Evolutionary conservation across 108 stramenopile species (phyloP), one percentile per base, ranked within the genome.

Genomic region (Schizochytrium sp.): DNA sequence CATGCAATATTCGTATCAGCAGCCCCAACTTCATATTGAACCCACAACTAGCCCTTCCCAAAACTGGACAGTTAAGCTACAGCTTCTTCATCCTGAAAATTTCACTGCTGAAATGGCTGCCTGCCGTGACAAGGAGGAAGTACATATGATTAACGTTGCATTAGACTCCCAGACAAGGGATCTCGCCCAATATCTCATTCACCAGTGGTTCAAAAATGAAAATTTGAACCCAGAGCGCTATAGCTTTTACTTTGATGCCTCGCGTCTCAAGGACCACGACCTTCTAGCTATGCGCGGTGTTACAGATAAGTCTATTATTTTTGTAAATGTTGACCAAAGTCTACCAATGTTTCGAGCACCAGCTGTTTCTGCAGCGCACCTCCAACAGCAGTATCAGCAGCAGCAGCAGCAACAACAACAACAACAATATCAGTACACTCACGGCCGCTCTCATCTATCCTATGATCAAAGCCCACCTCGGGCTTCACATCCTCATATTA

Each of bases 171-270:
- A 69, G 28, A 69, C 64, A 38, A 69, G 44, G 64, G 64, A 69
- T 15, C 64, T 69, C 64, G 15, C 64, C 5, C 64, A 69, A 44
- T 69, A 69, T 44, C 64, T 69, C 42, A 69, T 69, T 44, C 40
- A 38, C 64, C 64, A 69, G 15, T 69, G 64, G 64, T 69, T 69
- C 64, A 2, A 69, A 2, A 69, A 69, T 44, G 42, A 38, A 44
- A 38, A 69, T 44, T 44, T 69, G 42, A 69, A 69, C 64, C 64
- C 64, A 15, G 5, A 69, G 40, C 64, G 64, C 19, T 69, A 69
- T 44, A 38, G 7, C 0, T 69, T 69, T 15, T 2, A 69, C 64
- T 69, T 13, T 15, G 64, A 69, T 44, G 15, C 64, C 10, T 69
- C 44, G 3, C 64, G 64, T 7, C 64, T 69, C 28, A 38, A 15